Evolutionary conservation across 495 filamentous ascomycete species (phyloP).

Genomic region (Penicillium samsonianum): DNA sequence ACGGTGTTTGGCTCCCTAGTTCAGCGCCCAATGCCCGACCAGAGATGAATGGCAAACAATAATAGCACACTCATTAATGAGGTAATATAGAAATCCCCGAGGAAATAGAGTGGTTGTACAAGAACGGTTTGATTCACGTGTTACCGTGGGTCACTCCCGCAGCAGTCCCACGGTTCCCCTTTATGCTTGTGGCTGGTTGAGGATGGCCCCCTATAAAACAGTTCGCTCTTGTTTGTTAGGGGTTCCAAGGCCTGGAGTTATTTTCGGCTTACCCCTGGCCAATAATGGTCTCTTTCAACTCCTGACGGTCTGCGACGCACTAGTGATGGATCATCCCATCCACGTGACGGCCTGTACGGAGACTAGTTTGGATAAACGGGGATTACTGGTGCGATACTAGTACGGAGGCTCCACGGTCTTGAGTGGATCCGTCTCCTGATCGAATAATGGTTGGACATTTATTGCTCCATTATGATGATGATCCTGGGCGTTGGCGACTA

Average conservation of each 20-base stretch:
- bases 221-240: neutral
- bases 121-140: constrained; percentile 7
- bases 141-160: constrained; percentile 6
- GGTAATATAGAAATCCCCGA: neutral
- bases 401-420: constrained; percentile 3
- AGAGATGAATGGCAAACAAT: neutral
- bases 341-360: constrained; percentile 6
- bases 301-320: neutral
- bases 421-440: constrained; percentile 6
- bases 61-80: neutral
- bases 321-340: constrained; percentile 1
- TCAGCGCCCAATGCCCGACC: constrained; percentile 6
- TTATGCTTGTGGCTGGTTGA: constrained; percentile 3
- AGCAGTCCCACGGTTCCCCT: neutral
- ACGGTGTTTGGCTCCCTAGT: constrained; percentile 12
- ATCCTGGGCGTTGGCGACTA: neutral
- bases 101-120: constrained; percentile 8
- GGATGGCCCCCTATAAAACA: neutral
- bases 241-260: neutral
- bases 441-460: neutral
- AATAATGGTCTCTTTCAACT: neutral
- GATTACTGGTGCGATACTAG: constrained; percentile 1
- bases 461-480: neutral
- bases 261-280: neutral
- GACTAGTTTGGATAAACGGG: neutral